Percentiles rank a stretch among this genome's conserved stretches.
Conservation (phyloP, 2,329 filamentous ascomycete genomes). For the Colletotrichum sp. region DNA sequence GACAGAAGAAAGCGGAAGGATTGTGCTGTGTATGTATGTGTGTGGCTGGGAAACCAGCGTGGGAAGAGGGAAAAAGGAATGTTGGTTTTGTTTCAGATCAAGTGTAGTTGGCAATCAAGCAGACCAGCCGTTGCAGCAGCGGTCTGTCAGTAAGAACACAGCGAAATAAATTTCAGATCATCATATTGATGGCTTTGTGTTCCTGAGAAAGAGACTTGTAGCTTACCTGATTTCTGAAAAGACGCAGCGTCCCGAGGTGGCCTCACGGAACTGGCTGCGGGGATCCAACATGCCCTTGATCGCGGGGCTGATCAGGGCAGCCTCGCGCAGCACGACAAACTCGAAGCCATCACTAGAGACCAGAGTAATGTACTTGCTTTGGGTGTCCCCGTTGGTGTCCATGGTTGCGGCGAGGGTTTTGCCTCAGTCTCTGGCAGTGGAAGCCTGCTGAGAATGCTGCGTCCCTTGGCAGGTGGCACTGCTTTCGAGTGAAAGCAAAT, state of each 20-base stretch:
- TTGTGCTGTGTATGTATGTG: neutral
- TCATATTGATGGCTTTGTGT: conserved; percentile 14
- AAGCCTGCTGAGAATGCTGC: neutral
- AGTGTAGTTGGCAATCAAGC: conserved; percentile 65
- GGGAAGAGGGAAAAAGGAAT: conserved; percentile 3
- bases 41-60: neutral
- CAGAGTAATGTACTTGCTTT: conserved; percentile 76
- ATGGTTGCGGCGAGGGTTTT: neutral
- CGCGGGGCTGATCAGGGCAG: conserved; percentile 71
- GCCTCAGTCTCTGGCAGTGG: neutral
- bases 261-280: conserved; percentile 71
- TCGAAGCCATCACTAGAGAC: conserved; percentile 79
- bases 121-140: conserved; percentile 41
- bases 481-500: neutral
- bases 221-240: conserved; percentile 78
- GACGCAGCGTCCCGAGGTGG: conserved; percentile 65
- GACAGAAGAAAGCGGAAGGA: neutral
- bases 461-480: neutral
- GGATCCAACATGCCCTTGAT: conserved; percentile 79
- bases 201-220: neutral
- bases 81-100: conserved; percentile 59
- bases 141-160: conserved; percentile 55
- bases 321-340: conserved; percentile 76
- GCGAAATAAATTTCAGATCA: conserved; percentile 33
- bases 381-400: conserved; percentile 10